Conservation (phyloP, 495 filamentous ascomycete species). For the Podospora pseudocomata region DNA sequence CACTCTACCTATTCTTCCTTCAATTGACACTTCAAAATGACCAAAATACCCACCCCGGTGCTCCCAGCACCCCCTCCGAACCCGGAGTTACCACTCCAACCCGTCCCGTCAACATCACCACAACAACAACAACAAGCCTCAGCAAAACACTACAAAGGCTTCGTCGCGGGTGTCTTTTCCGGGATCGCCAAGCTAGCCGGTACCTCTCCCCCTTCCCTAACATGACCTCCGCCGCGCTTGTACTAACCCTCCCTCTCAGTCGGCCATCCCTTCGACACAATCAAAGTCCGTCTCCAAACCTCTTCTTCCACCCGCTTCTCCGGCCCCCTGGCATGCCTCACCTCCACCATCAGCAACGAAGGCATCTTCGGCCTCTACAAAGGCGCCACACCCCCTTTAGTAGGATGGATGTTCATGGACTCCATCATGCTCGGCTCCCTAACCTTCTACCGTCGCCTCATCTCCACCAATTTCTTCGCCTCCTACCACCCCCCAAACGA, state of each 20-base stretch:
- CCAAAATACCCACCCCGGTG: neutral
- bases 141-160: slow-evolving; percentile 69
- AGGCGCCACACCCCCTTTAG: slow-evolving; percentile 81
- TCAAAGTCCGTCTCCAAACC: slow-evolving; percentile 96
- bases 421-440: slow-evolving; percentile 90
- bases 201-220: slow-evolving; percentile 38
- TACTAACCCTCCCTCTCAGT: slow-evolving; percentile 30
- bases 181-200: slow-evolving; percentile 88
- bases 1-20: neutral
- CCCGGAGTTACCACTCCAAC: neutral
- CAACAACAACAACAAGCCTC: slow-evolving; percentile 8
- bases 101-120: slow-evolving; percentile 3
- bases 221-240: neutral
- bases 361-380: slow-evolving; percentile 81
- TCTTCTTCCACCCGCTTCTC: slow-evolving; percentile 68
- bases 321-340: slow-evolving; percentile 81
- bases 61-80: slow-evolving; percentile 1
- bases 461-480: slow-evolving; percentile 76
- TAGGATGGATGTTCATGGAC: slow-evolving; percentile 99
- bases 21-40: slow-evolving; percentile 1
- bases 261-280: slow-evolving; percentile 77
- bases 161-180: slow-evolving; percentile 90
- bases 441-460: slow-evolving; percentile 77
- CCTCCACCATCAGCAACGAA: slow-evolving; percentile 76
- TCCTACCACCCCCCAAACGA: slow-evolving; percentile 58